Base-by-base conservation (phyloP, 192 early-diverging fungal genomes). In the Backusella sp. region DNA sequence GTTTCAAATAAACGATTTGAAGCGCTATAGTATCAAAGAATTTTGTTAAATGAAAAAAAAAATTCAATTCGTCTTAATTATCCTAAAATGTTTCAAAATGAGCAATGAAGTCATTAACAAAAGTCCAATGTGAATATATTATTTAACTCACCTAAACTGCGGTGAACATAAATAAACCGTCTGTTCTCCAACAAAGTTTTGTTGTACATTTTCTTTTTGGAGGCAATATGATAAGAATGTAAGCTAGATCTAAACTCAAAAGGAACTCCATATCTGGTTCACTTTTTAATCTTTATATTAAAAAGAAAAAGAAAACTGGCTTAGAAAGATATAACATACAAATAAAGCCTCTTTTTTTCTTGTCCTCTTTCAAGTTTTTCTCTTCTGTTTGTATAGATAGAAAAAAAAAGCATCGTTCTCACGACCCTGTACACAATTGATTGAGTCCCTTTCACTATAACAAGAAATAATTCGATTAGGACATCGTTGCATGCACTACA, bases 391-490 rank as follows among this genome's bases (percentile, higher is more conserved):
- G 21, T 28, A 26, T 59, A 59, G 23, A 12, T 59, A n/a, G n/a
- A n/a, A 28, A 62, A 59, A 26, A 32, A 39, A 9, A 11, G 6
- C 30, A 11, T 28, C 56, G 56, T 62, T 62, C 56, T 62, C 56
- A 62, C 56, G 56, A 28, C 56, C 56, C 56, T 62, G 56, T 12
- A 62, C 56, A 62, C 30, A 62, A 28, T 62, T 62, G 56, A 62
- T 5, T 28, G 56, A 62, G 23, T 49, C 46, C 56, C 56, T 62
- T 62, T 62, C 26, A 28, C 26, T 23, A 62, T 62, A 23, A 49
- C 19, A 49, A 49, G 19, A 17, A 49, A 49, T 19, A 49, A 49
- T n/a, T n/a, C 46, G 17, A n/a, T 49, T 49, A 49, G 32, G 32
- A 32, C 2, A 32, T 3, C 32, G 32, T 32, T 32, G 3, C 32